Percentiles rank a stretch among this genome's conserved stretches.
phyloP scores from a whole-genome alignment of 768 basidiomycete species.

The Strobilomyces dryophilus region DNA sequence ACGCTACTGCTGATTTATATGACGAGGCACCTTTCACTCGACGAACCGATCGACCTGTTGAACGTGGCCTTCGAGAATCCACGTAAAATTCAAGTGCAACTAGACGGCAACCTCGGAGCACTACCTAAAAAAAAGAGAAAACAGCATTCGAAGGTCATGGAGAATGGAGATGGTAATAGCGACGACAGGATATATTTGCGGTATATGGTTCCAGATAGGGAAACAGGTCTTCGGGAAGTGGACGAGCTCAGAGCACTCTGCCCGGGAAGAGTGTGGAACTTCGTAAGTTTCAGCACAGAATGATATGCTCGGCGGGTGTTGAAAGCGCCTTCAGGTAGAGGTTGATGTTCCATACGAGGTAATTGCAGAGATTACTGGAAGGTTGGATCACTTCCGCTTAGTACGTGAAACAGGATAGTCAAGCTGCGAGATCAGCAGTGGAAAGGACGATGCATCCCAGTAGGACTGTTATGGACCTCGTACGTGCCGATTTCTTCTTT shows the following conservation, averaged over 20 bases:
- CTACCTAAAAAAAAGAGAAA: conserved; percentile 44
- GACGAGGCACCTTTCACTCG: conserved; percentile 60
- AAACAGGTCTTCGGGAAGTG: conserved; percentile 73
- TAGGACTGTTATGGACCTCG: conserved; percentile 88
- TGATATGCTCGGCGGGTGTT: not conserved
- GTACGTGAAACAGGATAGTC: conserved; percentile 53
- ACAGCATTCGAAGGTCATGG: conserved; percentile 15
- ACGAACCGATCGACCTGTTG: conserved; percentile 86
- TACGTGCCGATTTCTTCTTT: conserved; percentile 32
- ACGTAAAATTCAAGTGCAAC: conserved; percentile 55
- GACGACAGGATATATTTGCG: conserved; percentile 18
- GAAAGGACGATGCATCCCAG: conserved; percentile 76
- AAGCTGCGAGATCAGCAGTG: conserved; percentile 47
- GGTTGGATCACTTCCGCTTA: conserved; percentile 3
- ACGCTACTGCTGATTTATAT: not conserved
- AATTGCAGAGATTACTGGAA: conserved; percentile 7
- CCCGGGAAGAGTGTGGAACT: conserved; percentile 83
- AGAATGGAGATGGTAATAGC: not conserved
- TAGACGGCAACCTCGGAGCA: conserved; percentile 43
- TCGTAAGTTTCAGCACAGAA: conserved; percentile 46
- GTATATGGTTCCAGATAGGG: conserved; percentile 87
- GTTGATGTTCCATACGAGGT: conserved; percentile 82
- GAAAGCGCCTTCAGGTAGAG: conserved; percentile 56
- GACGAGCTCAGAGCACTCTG: conserved; percentile 75
- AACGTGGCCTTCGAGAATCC: conserved; percentile 97